phyloP scores from a whole-genome alignment of 306 rosid genomes.

The Begonia peltatifolia region DNA sequence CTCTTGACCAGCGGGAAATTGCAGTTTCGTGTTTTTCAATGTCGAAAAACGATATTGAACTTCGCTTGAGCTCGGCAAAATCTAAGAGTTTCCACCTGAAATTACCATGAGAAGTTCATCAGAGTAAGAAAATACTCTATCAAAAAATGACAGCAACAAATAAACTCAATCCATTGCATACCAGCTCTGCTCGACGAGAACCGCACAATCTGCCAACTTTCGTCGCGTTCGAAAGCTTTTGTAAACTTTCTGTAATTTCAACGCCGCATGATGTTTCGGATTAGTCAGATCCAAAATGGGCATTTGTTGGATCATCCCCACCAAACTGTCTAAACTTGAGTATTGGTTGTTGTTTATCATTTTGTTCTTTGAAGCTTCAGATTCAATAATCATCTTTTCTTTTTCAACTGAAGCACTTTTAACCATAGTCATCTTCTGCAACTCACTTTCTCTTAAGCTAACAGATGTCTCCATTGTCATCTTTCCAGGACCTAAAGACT shows the following conservation, averaged over 20 bases:
- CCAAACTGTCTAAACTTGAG: neutral
- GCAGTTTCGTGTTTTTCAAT: slow-evolving; percentile 94
- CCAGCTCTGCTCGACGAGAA: slow-evolving; percentile 99
- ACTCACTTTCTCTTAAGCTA: too few relatives aligned
- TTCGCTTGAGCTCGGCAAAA: slow-evolving; percentile 87
- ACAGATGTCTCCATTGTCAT: neutral
- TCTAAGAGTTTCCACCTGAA: slow-evolving; percentile 96
- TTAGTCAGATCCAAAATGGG: slow-evolving; percentile 40
- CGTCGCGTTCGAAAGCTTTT: slow-evolving; percentile 96
- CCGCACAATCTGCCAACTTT: slow-evolving; percentile 97
- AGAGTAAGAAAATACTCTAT: slow-evolving; percentile 7
- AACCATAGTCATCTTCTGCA: too few relatives aligned
- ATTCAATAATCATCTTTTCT: neutral
- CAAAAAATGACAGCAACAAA: neutral
- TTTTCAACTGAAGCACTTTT: neutral
- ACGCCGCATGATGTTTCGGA: slow-evolving; percentile 79
- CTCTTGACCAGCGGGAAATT: slow-evolving; percentile 96
- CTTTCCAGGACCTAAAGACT: neutral
- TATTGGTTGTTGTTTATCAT: too few relatives aligned
- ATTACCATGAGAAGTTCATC: slow-evolving; percentile 7
- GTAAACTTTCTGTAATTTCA: slow-evolving; percentile 91
- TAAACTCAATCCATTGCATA: slow-evolving; percentile 12
- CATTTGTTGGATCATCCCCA: slow-evolving; percentile 6
- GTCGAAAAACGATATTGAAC: slow-evolving; percentile 88
- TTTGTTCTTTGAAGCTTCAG: too few relatives aligned